Conservation (phyloP, 305 asterid species). For the Solanum hybrid region DNA sequence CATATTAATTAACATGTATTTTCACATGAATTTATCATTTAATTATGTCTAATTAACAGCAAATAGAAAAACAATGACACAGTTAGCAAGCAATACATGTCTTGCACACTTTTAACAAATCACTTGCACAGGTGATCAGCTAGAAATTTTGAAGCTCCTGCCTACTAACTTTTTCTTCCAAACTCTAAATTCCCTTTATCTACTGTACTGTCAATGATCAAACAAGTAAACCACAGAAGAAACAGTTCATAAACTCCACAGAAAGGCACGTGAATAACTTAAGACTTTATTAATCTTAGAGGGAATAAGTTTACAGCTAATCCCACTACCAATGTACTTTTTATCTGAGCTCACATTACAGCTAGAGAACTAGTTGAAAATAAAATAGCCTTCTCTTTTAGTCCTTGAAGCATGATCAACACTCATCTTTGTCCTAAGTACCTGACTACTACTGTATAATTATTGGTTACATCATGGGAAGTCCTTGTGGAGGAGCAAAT, state of each 20-base stretch:
- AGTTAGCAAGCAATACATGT: background rate
- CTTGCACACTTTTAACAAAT: background rate
- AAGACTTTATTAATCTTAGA: background rate
- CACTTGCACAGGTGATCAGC: background rate
- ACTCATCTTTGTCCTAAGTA: background rate
- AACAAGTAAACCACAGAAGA: background rate
- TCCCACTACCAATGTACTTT: background rate
- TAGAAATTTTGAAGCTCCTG: background rate
- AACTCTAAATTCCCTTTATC: background rate
- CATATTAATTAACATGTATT: background rate
- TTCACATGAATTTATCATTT: background rate
- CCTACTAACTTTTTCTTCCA: background rate
- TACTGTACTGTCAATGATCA: background rate
- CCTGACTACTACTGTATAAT: background rate
- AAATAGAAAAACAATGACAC: background rate
- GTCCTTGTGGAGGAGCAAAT: slow-evolving; percentile 28
- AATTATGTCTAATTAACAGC: background rate
- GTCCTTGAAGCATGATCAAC: background rate
- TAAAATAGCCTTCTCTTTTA: background rate
- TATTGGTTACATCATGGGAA: slow-evolving; percentile 16
- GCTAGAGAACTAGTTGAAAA: background rate
- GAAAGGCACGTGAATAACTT: background rate
- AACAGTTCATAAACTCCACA: background rate
- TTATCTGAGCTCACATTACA: background rate
- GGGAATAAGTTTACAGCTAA: background rate